Conservation (phyloP, 768 basidiomycete species). For the Suillus spraguei region DNA sequence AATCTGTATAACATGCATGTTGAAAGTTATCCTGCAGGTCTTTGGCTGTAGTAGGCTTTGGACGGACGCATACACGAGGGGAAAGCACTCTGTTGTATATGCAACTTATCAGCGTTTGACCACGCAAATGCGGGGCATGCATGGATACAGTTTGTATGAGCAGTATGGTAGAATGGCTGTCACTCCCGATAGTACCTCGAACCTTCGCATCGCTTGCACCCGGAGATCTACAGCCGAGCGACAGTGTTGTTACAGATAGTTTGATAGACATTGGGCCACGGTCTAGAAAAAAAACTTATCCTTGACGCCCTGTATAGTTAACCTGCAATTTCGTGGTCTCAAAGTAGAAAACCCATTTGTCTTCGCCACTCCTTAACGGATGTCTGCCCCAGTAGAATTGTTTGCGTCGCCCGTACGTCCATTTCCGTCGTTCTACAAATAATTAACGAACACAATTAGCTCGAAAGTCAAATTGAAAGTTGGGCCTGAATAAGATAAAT, state of each 20-base stretch:
- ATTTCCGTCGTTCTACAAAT: not conserved
- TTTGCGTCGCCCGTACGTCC: not conserved
- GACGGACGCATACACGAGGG: not conserved
- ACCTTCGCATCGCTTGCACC: not conserved
- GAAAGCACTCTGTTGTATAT: not conserved
- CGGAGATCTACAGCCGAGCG: not conserved
- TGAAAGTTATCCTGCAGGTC: not conserved
- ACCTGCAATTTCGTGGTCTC: not conserved
- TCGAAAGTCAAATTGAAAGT: not conserved
- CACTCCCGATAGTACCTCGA: not conserved
- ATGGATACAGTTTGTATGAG: not conserved
- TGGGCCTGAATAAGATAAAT: not conserved
- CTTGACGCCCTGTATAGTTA: not conserved
- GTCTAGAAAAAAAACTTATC: not conserved
- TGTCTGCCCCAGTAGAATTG: slow-evolving; percentile 7
- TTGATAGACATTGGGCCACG: not conserved
- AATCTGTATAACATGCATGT: not conserved
- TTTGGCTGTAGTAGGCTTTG: not conserved
- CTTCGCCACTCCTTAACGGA: slow-evolving; percentile 2
- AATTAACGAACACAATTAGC: not conserved
- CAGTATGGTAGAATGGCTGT: not conserved
- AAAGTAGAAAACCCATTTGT: slow-evolving; percentile 7
- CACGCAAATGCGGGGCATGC: not conserved
- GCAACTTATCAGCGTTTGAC: not conserved
- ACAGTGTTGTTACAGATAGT: not conserved